A percentile compares a stretch with the other conserved stretches of the same genome.
Evolutionary conservation across 257 asterid genomes (phyloP).

Genomic region (Coffea canephora): DNA sequence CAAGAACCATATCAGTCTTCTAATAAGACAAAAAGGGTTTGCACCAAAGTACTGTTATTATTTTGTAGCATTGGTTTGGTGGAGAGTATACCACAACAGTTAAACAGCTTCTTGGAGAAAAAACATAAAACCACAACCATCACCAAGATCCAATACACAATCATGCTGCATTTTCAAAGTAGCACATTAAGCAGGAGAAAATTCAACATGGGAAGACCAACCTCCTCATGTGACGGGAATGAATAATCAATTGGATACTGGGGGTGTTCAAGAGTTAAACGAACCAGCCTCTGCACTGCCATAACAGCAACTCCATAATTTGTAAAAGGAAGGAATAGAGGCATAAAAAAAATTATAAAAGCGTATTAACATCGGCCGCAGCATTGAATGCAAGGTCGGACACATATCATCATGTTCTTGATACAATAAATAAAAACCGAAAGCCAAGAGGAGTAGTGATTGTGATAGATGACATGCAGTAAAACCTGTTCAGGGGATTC

Average conservation of each 20-base stretch:
- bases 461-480: background rate
- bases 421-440: background rate
- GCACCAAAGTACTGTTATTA: background rate
- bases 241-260: constrained; percentile 70
- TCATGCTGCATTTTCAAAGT: background rate
- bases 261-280: constrained; percentile 73
- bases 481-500: constrained; percentile 85
- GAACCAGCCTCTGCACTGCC: constrained; percentile 72
- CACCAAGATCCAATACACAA: background rate
- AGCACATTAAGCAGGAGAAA: background rate
- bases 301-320: constrained; percentile 27
- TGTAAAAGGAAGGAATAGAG: constrained; percentile 6
- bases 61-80: background rate
- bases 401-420: background rate
- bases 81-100: background rate
- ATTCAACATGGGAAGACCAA: constrained; percentile 18
- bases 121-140: background rate
- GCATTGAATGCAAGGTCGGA: background rate
- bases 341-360: background rate
- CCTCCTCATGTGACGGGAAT: constrained; percentile 88
- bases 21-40: too few relatives aligned
- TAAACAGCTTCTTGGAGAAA: background rate
- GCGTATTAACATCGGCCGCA: background rate
- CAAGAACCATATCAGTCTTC: background rate
- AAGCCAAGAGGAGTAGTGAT: background rate